phyloP scores from a whole-genome alignment of 805 yeast species.

The Saturnispora ahearnii region DNA sequence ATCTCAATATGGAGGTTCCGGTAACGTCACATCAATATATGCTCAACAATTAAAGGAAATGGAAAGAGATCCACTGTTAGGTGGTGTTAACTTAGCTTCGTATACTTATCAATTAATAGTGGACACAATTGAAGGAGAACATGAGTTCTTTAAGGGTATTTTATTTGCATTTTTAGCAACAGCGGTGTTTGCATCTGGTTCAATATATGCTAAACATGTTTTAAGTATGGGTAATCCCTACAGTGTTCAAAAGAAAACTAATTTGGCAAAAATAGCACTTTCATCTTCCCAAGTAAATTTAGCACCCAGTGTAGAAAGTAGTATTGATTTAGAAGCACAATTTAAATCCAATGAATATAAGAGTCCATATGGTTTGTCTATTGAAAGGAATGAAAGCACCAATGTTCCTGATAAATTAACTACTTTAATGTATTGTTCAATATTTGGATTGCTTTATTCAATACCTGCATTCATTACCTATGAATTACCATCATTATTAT shows the following conservation, averaged over 20 bases:
- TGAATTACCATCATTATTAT: slow-evolving; percentile 38
- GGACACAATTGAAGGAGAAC: slow-evolving; percentile 6
- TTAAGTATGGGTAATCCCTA: slow-evolving; percentile 29
- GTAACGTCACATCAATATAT: slow-evolving; percentile 1
- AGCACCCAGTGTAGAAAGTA: not conserved
- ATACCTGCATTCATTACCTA: slow-evolving; percentile 62
- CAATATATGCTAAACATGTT: slow-evolving; percentile 77
- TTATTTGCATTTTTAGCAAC: slow-evolving; percentile 59
- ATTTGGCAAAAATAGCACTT: slow-evolving; percentile 6
- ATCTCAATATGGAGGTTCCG: slow-evolving; percentile 17
- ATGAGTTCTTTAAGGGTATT: slow-evolving; percentile 38
- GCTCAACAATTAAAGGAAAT: slow-evolving; percentile 7
- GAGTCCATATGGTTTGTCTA: not conserved
- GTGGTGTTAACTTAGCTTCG: slow-evolving; percentile 1
- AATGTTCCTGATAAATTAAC: slow-evolving; percentile 64
- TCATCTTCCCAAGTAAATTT: slow-evolving; percentile 7
- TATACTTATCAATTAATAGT: slow-evolving; percentile 1
- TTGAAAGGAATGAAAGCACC: slow-evolving; percentile 3
- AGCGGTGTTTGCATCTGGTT: slow-evolving; percentile 73
- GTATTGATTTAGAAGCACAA: slow-evolving; percentile 10
- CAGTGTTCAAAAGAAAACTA: slow-evolving; percentile 23
- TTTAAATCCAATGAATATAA: not conserved
- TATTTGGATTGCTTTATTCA: slow-evolving; percentile 61
- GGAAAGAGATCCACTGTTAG: not conserved
- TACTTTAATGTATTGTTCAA: slow-evolving; percentile 69